phyloP scores from a whole-genome alignment of 2,329 filamentous ascomycete genomes.

The Berkeleyomyces rouxiae region DNA sequence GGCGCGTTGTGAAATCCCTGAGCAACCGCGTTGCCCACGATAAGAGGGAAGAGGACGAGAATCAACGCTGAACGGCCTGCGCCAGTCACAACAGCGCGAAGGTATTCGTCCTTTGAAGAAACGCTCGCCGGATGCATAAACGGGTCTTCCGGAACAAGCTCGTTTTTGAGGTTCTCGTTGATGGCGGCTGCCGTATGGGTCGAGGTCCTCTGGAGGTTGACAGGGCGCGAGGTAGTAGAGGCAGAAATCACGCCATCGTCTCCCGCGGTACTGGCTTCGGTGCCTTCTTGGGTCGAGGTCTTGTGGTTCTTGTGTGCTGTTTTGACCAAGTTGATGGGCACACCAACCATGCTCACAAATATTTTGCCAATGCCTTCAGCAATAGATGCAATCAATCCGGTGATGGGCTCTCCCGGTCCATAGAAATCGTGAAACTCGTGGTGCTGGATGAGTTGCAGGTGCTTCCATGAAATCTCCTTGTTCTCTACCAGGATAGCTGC shows the following conservation, averaged over 20 bases:
- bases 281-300: not conserved
- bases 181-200: slow-evolving; percentile 9
- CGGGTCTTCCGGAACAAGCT: slow-evolving; percentile 9
- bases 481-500: slow-evolving; percentile 46
- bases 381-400: slow-evolving; percentile 30
- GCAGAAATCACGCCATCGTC: not conserved
- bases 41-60: slow-evolving; percentile 40
- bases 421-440: slow-evolving; percentile 65
- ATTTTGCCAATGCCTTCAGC: slow-evolving; percentile 7
- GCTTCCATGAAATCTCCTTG: slow-evolving; percentile 45
- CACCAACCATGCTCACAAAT: slow-evolving; percentile 21
- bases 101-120: slow-evolving; percentile 23
- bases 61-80: slow-evolving; percentile 34
- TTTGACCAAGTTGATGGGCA: slow-evolving; percentile 45
- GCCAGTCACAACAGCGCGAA: slow-evolving; percentile 34
- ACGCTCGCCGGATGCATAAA: slow-evolving; percentile 15
- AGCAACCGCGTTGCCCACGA: slow-evolving; percentile 42
- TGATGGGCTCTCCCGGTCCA: slow-evolving; percentile 56
- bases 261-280: not conserved
- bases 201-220: not conserved
- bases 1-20: slow-evolving; percentile 58
- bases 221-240: not conserved
- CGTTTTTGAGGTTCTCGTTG: slow-evolving; percentile 14
- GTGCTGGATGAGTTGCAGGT: slow-evolving; percentile 46
- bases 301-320: slow-evolving; percentile 33